Conservation (phyloP, 768 basidiomycete genomes). For the Calocybe cyanea region DNA sequence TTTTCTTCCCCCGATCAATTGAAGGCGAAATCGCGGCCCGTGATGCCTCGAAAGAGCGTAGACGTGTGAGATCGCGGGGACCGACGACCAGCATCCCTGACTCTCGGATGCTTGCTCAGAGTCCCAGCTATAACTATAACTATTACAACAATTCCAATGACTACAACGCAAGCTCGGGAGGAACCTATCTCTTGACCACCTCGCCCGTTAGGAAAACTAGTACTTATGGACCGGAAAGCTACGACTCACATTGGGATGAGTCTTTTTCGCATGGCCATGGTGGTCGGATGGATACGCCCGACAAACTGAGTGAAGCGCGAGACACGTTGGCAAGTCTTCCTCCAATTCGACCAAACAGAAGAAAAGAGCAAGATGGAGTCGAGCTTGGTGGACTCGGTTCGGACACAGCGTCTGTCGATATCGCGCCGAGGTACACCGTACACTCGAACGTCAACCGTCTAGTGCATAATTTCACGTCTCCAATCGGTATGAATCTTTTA, state of each 20-base stretch:
- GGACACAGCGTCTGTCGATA: too few relatives aligned
- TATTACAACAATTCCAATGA: constrained; percentile 4
- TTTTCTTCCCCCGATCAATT: constrained; percentile 81
- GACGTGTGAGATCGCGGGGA: constrained; percentile 28
- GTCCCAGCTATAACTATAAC: too few relatives aligned
- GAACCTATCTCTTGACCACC: constrained; percentile 31
- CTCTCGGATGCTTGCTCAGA: constrained; percentile 17
- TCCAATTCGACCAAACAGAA: constrained; percentile 40
- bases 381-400: constrained; percentile 31
- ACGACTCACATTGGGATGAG: constrained; percentile 16
- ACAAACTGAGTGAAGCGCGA: constrained; percentile 24
- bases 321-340: constrained; percentile 24
- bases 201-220: constrained; percentile 28
- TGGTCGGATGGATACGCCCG: constrained; percentile 11
- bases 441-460: constrained; percentile 40
- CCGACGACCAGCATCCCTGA: constrained; percentile 19
- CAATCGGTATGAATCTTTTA: constrained; percentile 46
- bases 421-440: constrained; percentile 8
- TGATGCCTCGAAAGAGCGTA: constrained; percentile 42
- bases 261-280: constrained; percentile 1
- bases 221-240: constrained; percentile 14
- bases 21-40: constrained; percentile 57
- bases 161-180: constrained; percentile 8
- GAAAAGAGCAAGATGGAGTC: constrained; percentile 29
- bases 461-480: constrained; percentile 65